Evolutionary conservation across 2,329 filamentous ascomycete species (phyloP).

Genomic region (Trichoderma guizhouense): DNA sequence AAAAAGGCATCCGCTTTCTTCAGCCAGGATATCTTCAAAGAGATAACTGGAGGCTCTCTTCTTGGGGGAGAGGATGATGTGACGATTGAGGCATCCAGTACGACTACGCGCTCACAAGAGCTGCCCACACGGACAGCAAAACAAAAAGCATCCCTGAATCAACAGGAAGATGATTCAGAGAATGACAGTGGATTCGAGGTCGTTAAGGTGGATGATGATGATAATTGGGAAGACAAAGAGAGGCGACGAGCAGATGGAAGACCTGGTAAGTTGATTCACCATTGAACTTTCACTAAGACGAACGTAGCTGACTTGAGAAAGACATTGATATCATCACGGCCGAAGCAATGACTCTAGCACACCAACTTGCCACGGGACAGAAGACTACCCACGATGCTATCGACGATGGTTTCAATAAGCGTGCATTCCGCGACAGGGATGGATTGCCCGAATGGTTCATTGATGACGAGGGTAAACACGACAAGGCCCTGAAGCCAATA

Average conservation of each 20-base stretch:
- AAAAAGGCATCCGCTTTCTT: slow-evolving; percentile 87
- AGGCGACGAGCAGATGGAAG: slow-evolving; percentile 61
- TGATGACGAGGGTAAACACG: slow-evolving; percentile 84
- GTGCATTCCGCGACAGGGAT: slow-evolving; percentile 83
- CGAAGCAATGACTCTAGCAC: slow-evolving; percentile 96
- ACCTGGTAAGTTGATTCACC: slow-evolving; percentile 45
- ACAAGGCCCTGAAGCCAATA: slow-evolving; percentile 82
- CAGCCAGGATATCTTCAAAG: slow-evolving; percentile 90
- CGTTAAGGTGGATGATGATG: slow-evolving; percentile 52
- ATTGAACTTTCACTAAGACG: too few species aligned
- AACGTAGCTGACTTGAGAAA: slow-evolving; percentile 26
- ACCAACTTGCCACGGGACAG: slow-evolving; percentile 82
- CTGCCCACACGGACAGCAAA: background rate
- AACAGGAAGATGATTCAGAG: background rate
- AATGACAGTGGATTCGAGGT: slow-evolving; percentile 50
- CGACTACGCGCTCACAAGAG: background rate
- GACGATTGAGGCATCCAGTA: slow-evolving; percentile 23
- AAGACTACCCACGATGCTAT: slow-evolving; percentile 75
- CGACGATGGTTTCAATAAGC: slow-evolving; percentile 93
- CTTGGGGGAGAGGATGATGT: slow-evolving; percentile 44
- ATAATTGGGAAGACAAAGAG: slow-evolving; percentile 65
- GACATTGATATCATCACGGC: slow-evolving; percentile 99
- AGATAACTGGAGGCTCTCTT: slow-evolving; percentile 61
- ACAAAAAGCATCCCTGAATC: background rate
- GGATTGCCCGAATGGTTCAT: slow-evolving; percentile 97